phyloP scores from a whole-genome alignment of 2,329 filamentous ascomycete species.

The Cyclaneusma minus region DNA sequence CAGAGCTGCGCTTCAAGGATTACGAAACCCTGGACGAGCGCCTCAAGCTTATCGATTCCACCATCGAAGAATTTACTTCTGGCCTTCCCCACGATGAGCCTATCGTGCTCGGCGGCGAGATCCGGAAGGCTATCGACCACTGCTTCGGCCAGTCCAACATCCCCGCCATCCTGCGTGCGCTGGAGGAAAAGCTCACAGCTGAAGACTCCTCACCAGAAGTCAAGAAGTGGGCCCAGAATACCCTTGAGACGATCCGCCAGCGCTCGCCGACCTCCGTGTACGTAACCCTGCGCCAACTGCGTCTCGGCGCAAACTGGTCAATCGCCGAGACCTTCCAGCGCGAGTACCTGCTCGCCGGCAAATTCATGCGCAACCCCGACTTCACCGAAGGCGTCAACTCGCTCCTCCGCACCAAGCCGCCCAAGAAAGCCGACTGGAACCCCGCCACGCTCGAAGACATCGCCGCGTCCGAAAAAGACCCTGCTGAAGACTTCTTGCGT shows the following conservation, averaged over 20 bases:
- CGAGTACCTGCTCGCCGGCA: constrained; percentile 69
- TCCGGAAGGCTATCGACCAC: constrained; percentile 72
- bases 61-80: constrained; percentile 82
- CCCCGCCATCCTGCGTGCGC: constrained; percentile 51
- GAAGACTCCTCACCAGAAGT: constrained; percentile 24
- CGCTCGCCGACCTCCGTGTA: constrained; percentile 78
- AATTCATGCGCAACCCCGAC: constrained; percentile 84
- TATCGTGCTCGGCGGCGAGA: constrained; percentile 48
- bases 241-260: constrained; percentile 55
- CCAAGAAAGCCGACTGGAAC: constrained; percentile 68
- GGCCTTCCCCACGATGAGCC: constrained; percentile 65
- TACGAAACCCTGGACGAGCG: constrained; percentile 47
- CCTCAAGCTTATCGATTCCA: constrained; percentile 61
- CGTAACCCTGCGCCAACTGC: constrained; percentile 74
- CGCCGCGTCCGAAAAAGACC: constrained; percentile 27
- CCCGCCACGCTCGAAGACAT: constrained; percentile 60
- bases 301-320: constrained; percentile 56
- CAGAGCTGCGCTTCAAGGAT: constrained; percentile 81
- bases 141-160: constrained; percentile 58
- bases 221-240: constrained; percentile 63
- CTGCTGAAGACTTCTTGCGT: constrained; percentile 55
- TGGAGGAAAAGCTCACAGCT: constrained; percentile 31
- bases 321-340: constrained; percentile 74
- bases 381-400: constrained; percentile 86
- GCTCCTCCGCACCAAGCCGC: constrained; percentile 58